Base-by-base conservation (phyloP, 495 filamentous ascomycete species). In the Neurospora sp. region DNA sequence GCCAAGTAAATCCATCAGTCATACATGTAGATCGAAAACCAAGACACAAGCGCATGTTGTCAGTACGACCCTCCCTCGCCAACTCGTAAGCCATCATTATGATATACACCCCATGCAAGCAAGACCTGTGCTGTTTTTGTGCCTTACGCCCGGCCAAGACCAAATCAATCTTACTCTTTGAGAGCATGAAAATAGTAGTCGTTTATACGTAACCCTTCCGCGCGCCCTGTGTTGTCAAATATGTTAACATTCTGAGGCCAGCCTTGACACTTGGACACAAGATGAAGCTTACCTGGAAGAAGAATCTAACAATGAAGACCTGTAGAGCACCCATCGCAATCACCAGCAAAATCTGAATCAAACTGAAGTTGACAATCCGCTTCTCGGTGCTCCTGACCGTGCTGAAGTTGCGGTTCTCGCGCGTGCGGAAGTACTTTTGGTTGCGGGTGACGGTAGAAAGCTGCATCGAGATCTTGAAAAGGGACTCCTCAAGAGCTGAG, bases 391-490 rank as follows among this genome's bases (percentile, higher is more conserved):
- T 97, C 80, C 94, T 87, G 71, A 99, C 96, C 6, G 96, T 99
- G 82, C 93, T 97, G 83, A 98, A 97, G 81, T 99, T 99, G 68
- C 96, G 89, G 86, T 99, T 98, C 86, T 99, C 96, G 74, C 96
- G 90, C 3, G 96, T 99, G 40, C 96, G 92, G 90, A 99, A 99
- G 84, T 98, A 98, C 80, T 98, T 98, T 80, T 99, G 96, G 85
- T 97, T 97, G 68, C 96, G 90, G 20, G 93, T 93, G 79, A 99
- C 95, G 71, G 95, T 98, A n/a, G 94, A 97, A 44, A 99, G 84
- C 78, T 96, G 93, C 70, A 92, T 90, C 7, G 95, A 98, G 70
- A 99, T 85, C 84, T 98, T 98, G 86, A 93, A 92, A 79, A 98
- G 92, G 12, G 94, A 96, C 84, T 99, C 96, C 80, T 98, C 96